A percentile compares a stretch with the other conserved stretches of the same genome.
Conservation (phyloP, 164 flowering plant genomes). For the Vitis rupestris region DNA sequence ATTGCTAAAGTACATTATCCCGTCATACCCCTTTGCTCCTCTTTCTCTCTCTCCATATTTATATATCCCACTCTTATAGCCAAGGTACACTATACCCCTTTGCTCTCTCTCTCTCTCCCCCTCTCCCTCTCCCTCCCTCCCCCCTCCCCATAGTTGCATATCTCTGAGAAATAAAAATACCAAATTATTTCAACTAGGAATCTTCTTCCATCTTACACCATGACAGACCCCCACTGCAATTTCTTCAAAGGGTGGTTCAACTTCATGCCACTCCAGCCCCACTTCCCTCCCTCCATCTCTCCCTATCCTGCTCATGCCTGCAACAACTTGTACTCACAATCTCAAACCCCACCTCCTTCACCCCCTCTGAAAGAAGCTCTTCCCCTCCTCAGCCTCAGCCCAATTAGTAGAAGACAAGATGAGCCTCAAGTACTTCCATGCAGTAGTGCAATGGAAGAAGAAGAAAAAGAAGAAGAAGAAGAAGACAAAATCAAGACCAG, state of each 20-base stretch:
- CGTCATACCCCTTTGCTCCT: neutral
- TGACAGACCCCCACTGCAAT: conserved; percentile 32
- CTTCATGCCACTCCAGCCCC: conserved; percentile 29
- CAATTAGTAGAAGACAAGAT: conserved; percentile 15
- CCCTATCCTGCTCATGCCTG: neutral
- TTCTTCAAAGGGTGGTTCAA: conserved; percentile 30
- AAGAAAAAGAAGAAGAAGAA: neutral
- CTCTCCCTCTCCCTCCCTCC: neutral
- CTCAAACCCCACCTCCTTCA: conserved; percentile 9
- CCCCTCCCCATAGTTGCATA: neutral
- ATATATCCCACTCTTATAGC: neutral
- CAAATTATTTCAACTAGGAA: conserved; percentile 3
- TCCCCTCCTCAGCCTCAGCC: conserved; percentile 20
- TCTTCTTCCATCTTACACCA: conserved; percentile 9
- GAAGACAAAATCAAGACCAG: too few species aligned
- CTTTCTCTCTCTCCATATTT: neutral
- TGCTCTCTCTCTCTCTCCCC: conserved; percentile 4
- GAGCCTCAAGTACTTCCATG: conserved; percentile 1
- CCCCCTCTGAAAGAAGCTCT: conserved; percentile 35
- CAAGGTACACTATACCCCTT: neutral
- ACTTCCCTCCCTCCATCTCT: conserved; percentile 9
- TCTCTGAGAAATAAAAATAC: conserved; percentile 8
- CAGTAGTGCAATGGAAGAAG: conserved; percentile 5
- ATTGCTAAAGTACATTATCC: neutral
- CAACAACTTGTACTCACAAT: neutral